Base-by-base conservation (phyloP, 163 green algal species). In the Coccomyxa subellipsoidea region DNA sequence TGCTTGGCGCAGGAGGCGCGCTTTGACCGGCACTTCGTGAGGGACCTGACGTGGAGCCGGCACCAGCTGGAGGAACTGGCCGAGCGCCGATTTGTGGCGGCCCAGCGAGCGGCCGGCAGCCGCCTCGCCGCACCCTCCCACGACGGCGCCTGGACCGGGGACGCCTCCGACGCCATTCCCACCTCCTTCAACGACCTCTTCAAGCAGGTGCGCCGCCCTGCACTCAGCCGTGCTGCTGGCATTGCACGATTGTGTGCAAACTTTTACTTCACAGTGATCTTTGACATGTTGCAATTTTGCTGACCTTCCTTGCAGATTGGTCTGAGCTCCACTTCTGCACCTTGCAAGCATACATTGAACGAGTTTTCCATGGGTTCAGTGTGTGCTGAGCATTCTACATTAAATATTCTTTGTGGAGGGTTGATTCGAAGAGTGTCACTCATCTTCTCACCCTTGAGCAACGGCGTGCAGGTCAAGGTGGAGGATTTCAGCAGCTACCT, bases 1-100 rank as follows among this genome's bases (percentile, higher is more conserved):
- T n/a, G n/a, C n/a, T 71, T 39, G 5, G 10, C 54, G 80, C 83
- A 89, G 73, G 86, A 95, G 89, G 94, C 94, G 18, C 90, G 94
- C 72, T 91, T 91, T 85, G 94, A 96, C 87, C 88, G 94, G 10
- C 94, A 98, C 87, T 77, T 82, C 3, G 54, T 77, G 54, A 66
- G 94, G 8, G 94, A 98, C 90, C 86, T 98, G 77, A 89, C 87
- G 12, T 98, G 94, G 94, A 93, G 84, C 23, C 88, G 94, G 69
- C 94, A 97, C 88, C 94, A 98, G 87, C 89, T 98, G 77, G 94
- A 98, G 87, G 93, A 97, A 89, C 91, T 98, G 73, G 94, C 94
- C 25, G 91, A 97, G 89, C 86, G 93, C 47, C 88, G 94, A 39
- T 97, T 96, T 88, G 76, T 91, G 38, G 94, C 94, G 27, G 93